Evolutionary conservation across 2,329 filamentous ascomycete genomes (phyloP), one percentile per base, ranked within the genome.

Genomic region (Colletotrichum gigasporum): DNA sequence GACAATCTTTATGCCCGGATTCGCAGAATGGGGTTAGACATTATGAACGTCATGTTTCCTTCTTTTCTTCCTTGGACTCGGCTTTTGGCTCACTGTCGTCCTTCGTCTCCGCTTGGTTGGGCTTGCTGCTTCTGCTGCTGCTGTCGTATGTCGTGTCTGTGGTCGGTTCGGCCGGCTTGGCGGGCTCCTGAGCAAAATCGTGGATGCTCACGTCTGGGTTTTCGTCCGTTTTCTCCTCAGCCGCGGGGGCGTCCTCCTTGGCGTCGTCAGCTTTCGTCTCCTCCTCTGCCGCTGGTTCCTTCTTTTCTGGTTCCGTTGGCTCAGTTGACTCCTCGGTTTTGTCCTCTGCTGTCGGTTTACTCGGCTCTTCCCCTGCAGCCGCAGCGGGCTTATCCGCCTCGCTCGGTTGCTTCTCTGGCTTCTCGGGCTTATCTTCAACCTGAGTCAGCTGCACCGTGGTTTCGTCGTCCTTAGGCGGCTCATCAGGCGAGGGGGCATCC

Each of bases 181-280:
- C 63, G 18, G 71, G 51, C 16, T 74, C 71, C 18, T 71, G 69
- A n/a, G 75, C 69, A 34, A 74, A 62, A 14, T 71, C 71, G 5
- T 59, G 26, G 7, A 37, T 54, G 34, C 69, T 39, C 64, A 58
- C 14, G 45, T 58, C 50, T 55, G 22, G 10, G 16, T 55, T 34
- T 6, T 52, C 48, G 11, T 3, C 20, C 47, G 55, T 54, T 2
- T 67, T 53, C 14, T 68, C 70, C 12, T 73, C 44, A 12, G 74
- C 63, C n/a, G 71, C 71, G 51, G 70, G 67, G 8, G 44, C 51
- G 11, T 68, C 58, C 5, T 44, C 47, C 6, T 18, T 56, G 4
- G 59, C 37, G 26, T 68, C 59, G 24, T 57, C 61, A 44, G 58
- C 48, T 37, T 7, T 66, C 57, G n/a, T 22, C 14, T 16, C 48